phyloP scores from a whole-genome alignment of 1,139 yeast species.

The Scheffersomyces parashehatae region DNA sequence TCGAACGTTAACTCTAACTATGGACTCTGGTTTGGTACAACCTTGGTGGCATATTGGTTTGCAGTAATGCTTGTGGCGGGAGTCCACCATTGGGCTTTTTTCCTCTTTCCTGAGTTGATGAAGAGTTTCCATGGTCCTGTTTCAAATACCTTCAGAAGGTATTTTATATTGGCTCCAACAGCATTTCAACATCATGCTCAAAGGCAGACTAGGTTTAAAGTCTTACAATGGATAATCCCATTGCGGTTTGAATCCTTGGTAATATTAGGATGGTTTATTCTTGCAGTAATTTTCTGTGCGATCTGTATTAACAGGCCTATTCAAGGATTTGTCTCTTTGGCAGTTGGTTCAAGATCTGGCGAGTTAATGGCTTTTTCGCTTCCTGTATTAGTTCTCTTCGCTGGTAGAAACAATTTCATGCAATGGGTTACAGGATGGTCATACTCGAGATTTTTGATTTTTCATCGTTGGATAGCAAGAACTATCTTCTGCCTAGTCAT shows the following conservation, averaged over 20 bases:
- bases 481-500: slow-evolving; percentile 32
- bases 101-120: slow-evolving; percentile 9
- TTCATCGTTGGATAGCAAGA: slow-evolving; percentile 71
- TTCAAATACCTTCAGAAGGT: slow-evolving; percentile 9
- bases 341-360: slow-evolving; percentile 1
- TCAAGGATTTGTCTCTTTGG: not conserved
- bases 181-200: slow-evolving; percentile 3
- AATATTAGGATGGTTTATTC: slow-evolving; percentile 1
- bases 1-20: slow-evolving; percentile 5
- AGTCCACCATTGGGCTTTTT: slow-evolving; percentile 8
- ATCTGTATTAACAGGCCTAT: not conserved
- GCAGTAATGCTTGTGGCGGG: slow-evolving; percentile 13
- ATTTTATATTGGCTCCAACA: slow-evolving; percentile 3
- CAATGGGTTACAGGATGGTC: slow-evolving; percentile 69
- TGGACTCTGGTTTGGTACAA: slow-evolving; percentile 16
- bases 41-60: slow-evolving; percentile 15
- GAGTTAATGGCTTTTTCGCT: slow-evolving; percentile 10
- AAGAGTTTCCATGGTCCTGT: slow-evolving; percentile 10
- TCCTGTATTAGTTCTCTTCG: slow-evolving; percentile 41
- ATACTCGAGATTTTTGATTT: slow-evolving; percentile 56
- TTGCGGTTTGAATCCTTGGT: slow-evolving; percentile 8
- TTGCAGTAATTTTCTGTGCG: slow-evolving; percentile 1
- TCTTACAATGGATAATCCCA: slow-evolving; percentile 10
- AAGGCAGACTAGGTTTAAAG: slow-evolving; percentile 4
- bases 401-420: slow-evolving; percentile 68